Evolutionary conservation across 1,139 yeast species (phyloP).

Genomic region (Meyerozyma guilliermondii): DNA sequence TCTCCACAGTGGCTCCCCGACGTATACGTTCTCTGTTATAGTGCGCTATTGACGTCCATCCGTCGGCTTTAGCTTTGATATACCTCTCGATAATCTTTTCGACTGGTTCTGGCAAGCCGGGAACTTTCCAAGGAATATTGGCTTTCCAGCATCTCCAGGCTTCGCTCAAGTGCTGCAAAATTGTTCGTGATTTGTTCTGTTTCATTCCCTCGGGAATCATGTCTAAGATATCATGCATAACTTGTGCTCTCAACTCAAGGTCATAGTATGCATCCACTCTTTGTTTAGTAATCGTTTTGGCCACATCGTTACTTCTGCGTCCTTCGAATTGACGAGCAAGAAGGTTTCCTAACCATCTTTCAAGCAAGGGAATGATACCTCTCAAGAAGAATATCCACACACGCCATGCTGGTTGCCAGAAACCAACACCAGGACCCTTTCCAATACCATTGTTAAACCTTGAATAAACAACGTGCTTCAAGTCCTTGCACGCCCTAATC

Average conservation of each 20-base stretch:
- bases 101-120: slow-evolving; percentile 91
- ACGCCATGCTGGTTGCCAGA: slow-evolving; percentile 99
- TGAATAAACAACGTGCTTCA: slow-evolving; percentile 85
- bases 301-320: slow-evolving; percentile 83
- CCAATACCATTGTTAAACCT: slow-evolving; percentile 79
- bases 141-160: slow-evolving; percentile 99
- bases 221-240: slow-evolving; percentile 91
- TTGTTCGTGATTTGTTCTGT: slow-evolving; percentile 80
- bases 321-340: slow-evolving; percentile 95
- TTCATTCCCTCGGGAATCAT: slow-evolving; percentile 96
- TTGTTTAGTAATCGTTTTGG: slow-evolving; percentile 92
- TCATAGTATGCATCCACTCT: slow-evolving; percentile 94
- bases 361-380: slow-evolving; percentile 89
- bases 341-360: slow-evolving; percentile 91
- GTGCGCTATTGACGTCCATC: slow-evolving; percentile 94
- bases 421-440: slow-evolving; percentile 98
- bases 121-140: slow-evolving; percentile 96
- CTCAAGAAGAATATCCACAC: slow-evolving; percentile 91
- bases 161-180: slow-evolving; percentile 89
- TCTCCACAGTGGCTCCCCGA: slow-evolving; percentile 87
- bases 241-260: slow-evolving; percentile 87
- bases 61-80: slow-evolving; percentile 92
- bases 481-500: slow-evolving; percentile 90
- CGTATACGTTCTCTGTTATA: slow-evolving; percentile 85
- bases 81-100: slow-evolving; percentile 83